Evolutionary conservation across 1,284 basidiomycete genomes (phyloP).

Genomic region (Cutaneotrichosporon sp.): DNA sequence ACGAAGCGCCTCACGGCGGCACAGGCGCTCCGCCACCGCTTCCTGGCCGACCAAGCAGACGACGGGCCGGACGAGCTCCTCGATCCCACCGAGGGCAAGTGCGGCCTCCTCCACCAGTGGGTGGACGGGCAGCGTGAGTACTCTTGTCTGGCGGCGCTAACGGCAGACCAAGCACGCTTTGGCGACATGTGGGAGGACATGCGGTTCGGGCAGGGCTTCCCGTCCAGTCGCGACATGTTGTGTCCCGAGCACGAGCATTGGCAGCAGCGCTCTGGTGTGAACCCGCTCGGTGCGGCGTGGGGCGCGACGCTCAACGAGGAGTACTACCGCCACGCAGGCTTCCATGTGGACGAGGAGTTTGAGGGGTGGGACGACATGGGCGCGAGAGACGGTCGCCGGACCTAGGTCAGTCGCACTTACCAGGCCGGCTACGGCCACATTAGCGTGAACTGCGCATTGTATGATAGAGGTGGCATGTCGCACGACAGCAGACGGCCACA

Average conservation of each 20-base stretch:
- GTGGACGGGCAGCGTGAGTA: constrained; percentile 44
- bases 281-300: constrained; percentile 35
- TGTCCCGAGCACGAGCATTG: constrained; percentile 51
- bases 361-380: constrained; percentile 21
- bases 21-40: constrained; percentile 72
- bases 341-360: constrained; percentile 18
- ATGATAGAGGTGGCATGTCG: too few species aligned
- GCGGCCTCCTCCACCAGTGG: constrained; percentile 40
- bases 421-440: background rate
- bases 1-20: constrained; percentile 72
- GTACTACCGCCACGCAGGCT: constrained; percentile 24
- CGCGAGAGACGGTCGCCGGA: background rate
- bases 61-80: constrained; percentile 31
- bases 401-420: background rate
- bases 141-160: background rate
- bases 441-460: background rate
- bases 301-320: constrained; percentile 23
- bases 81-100: constrained; percentile 38
- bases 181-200: constrained; percentile 36
- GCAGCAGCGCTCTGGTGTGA: constrained; percentile 40
- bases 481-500: background rate
- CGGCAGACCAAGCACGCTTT: constrained; percentile 38
- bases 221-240: constrained; percentile 29
- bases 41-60: constrained; percentile 57
- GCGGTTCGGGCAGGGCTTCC: constrained; percentile 47